Evolutionary conservation across 1,284 basidiomycete genomes (phyloP).

Genomic region (Sporisorium graminicola): DNA sequence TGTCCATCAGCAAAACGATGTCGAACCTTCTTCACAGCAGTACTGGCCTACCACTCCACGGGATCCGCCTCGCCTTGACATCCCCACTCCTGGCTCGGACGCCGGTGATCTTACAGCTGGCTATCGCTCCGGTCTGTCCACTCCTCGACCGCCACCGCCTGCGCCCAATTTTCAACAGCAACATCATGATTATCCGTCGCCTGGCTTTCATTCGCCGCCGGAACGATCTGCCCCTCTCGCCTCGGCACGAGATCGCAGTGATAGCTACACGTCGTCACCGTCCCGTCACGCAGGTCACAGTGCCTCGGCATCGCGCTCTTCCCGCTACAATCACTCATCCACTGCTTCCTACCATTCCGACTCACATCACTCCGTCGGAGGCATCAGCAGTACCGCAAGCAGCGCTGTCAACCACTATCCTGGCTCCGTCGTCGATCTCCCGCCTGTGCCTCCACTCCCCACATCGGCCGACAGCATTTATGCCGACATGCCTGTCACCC

Average conservation of each 20-base stretch:
- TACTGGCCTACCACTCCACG: slow-evolving; percentile 34
- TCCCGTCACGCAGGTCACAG: slow-evolving; percentile 26
- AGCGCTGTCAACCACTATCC: slow-evolving; percentile 25
- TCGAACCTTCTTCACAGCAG: slow-evolving; percentile 16
- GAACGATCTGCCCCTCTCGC: slow-evolving; percentile 16
- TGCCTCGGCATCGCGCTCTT: slow-evolving; percentile 33
- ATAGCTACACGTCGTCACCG: slow-evolving; percentile 39
- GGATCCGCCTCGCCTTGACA: slow-evolving; percentile 33
- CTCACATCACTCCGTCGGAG: slow-evolving; percentile 37
- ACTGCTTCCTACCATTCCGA: slow-evolving; percentile 46
- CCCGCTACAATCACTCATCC: slow-evolving; percentile 41
- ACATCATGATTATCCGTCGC: slow-evolving; percentile 28
- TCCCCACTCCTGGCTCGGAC: slow-evolving; percentile 31
- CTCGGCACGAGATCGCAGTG: slow-evolving; percentile 22
- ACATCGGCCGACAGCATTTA: slow-evolving; percentile 28
- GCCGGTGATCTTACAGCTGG: slow-evolving; percentile 48
- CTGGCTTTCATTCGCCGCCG: slow-evolving; percentile 33
- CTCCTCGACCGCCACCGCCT: slow-evolving; percentile 30
- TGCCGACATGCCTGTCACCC: slow-evolving; percentile 44
- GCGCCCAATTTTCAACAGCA: slow-evolving; percentile 20
- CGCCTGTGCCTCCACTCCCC: slow-evolving; percentile 55
- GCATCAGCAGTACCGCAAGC: slow-evolving; percentile 40
- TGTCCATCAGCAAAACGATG: slow-evolving; percentile 21
- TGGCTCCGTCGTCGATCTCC: slow-evolving; percentile 28
- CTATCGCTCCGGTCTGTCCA: slow-evolving; percentile 42